A percentile compares a stretch with the other conserved stretches of the same genome.
Evolutionary conservation across 2,329 filamentous ascomycete genomes (phyloP).

Genomic region (Phaeosphaeriaceae sp.): DNA sequence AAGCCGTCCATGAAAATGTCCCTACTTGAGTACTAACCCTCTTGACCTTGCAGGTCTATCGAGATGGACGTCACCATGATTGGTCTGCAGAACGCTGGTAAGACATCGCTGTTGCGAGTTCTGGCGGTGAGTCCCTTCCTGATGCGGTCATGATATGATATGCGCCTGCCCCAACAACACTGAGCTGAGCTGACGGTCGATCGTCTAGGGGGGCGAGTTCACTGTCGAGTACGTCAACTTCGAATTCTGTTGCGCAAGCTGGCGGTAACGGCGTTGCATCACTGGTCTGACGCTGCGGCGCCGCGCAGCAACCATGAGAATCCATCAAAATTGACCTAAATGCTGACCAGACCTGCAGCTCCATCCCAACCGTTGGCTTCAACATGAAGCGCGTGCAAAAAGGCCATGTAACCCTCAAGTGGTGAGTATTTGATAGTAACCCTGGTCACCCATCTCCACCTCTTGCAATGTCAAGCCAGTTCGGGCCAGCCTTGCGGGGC

Average conservation of each 20-base stretch:
- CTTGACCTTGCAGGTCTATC: conserved; percentile 72
- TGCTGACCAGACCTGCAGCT: conserved; percentile 66
- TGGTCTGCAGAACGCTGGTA: conserved; percentile 95
- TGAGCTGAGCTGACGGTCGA: conserved; percentile 34
- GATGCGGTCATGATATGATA: conserved; percentile 33
- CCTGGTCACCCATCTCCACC: conserved; percentile 44
- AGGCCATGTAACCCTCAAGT: conserved; percentile 97
- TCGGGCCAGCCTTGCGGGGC: conserved; percentile 38
- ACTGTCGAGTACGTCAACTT: conserved; percentile 85
- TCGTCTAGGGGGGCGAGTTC: conserved; percentile 88
- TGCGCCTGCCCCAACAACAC: conserved; percentile 33
- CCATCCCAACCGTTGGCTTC: conserved; percentile 97
- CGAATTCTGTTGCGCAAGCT: conserved; percentile 32
- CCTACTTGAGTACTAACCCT: conserved; percentile 27
- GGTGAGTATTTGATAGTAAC: conserved; percentile 59
- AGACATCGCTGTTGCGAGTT: conserved; percentile 92
- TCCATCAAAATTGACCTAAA: conserved; percentile 35
- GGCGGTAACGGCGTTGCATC: conserved; percentile 34
- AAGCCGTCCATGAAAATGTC: conserved; percentile 14
- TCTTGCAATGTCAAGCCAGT: conserved; percentile 45
- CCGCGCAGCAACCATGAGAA: conserved; percentile 39
- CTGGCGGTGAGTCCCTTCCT: conserved; percentile 77
- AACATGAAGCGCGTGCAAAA: conserved; percentile 99
- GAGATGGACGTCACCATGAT: conserved; percentile 99
- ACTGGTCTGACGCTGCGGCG: conserved; percentile 32